phyloP scores from a whole-genome alignment of 352 stramenopile genomes.

The Thalassiosira livingstoniorum region DNA sequence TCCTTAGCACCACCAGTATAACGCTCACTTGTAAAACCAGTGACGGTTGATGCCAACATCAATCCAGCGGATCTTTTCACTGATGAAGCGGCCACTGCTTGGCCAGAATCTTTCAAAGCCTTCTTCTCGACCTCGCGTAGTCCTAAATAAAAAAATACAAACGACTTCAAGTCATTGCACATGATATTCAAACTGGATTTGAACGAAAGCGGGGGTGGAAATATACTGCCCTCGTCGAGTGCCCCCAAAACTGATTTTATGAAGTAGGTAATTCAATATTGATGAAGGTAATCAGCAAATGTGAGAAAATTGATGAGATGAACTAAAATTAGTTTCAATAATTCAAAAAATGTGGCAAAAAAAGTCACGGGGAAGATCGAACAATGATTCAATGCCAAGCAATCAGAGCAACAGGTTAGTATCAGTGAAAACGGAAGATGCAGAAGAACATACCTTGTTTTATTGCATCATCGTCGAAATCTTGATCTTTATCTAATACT shows the following conservation, averaged over 20 bases:
- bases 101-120: slow-evolving; percentile 57
- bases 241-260: slow-evolving; percentile 34
- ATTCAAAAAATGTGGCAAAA: no score
- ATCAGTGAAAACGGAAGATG: no score
- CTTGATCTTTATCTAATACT: slow-evolving; percentile 6
- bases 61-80: slow-evolving; percentile 45
- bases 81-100: slow-evolving; percentile 41
- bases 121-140: slow-evolving; percentile 75
- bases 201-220: slow-evolving; percentile 6
- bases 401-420: no score
- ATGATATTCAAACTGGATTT: slow-evolving; percentile 31
- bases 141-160: slow-evolving; percentile 62
- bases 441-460: no score
- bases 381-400: no score
- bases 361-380: no score
- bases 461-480: slow-evolving; percentile 51
- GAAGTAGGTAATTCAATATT: no score
- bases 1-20: slow-evolving; percentile 75
- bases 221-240: slow-evolving; percentile 17
- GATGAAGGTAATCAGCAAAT: no score
- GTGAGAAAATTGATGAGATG: no score
- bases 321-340: no score
- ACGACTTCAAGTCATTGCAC: slow-evolving; percentile 64
- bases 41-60: slow-evolving; percentile 49
- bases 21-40: slow-evolving; percentile 55